phyloP scores from a whole-genome alignment of 2,329 filamentous ascomycete genomes.

The Trichoderma sp. region DNA sequence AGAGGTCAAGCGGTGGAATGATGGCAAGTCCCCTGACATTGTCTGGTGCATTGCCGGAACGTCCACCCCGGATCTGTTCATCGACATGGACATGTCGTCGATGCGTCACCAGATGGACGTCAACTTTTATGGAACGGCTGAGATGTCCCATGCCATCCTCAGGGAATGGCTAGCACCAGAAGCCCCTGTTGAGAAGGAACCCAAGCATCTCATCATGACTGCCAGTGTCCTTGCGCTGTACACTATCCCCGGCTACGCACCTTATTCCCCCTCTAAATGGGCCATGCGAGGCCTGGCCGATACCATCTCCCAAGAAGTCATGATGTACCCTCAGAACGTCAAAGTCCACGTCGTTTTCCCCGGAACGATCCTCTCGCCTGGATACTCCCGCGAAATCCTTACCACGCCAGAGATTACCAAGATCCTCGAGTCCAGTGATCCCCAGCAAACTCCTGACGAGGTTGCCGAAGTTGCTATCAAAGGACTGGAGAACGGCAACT shows the following conservation, averaged over 20 bases:
- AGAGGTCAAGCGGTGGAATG: constrained; percentile 77
- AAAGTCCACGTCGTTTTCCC: constrained; percentile 81
- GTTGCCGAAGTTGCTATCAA: constrained; percentile 69
- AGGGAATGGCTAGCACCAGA: constrained; percentile 66
- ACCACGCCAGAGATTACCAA: constrained; percentile 79
- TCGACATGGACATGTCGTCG: constrained; percentile 66
- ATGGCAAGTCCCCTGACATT: constrained; percentile 69
- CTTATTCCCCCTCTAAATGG: constrained; percentile 82
- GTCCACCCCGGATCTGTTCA: constrained; percentile 71
- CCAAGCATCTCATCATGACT: constrained; percentile 85
- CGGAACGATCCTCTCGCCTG: constrained; percentile 76
- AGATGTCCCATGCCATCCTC: constrained; percentile 79
- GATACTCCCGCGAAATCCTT: constrained; percentile 70
- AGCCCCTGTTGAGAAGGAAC: constrained; percentile 43
- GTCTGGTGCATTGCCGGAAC: constrained; percentile 88
- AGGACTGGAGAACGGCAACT: constrained; percentile 77
- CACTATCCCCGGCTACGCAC: constrained; percentile 74
- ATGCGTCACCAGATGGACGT: constrained; percentile 82
- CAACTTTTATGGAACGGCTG: constrained; percentile 84
- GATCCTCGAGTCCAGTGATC: constrained; percentile 79
- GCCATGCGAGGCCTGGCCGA: constrained; percentile 83
- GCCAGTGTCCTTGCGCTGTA: constrained; percentile 73
- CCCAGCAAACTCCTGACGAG: constrained; percentile 71
- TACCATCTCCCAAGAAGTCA: constrained; percentile 76
- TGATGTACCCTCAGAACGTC: constrained; percentile 81